Base-by-base conservation (phyloP, 2,329 filamentous ascomycete genomes). In the Colletotrichum cuscutae region DNA sequence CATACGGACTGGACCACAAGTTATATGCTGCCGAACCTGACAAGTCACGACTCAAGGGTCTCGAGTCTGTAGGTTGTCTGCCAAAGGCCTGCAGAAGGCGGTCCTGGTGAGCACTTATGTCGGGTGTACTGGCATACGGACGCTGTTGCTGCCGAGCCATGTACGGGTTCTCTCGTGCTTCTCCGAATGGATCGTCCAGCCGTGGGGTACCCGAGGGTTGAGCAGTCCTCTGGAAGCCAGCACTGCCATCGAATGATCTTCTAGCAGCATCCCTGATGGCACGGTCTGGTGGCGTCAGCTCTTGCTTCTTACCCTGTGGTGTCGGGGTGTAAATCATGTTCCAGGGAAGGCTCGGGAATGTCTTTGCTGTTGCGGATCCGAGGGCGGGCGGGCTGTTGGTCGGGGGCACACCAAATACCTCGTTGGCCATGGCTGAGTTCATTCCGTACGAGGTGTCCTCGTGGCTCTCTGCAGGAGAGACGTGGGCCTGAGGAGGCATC, bases 401-500 rank as follows among this genome's bases (percentile, higher is more conserved):
- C 15, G 78, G 80, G 54, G 84, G 76, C 54, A 83, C 80, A 32
- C 82, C 86, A 74, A 89, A 88, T 2, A 88, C 75, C 22, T 88
- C 87, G 60, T 88, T 85, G 30, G 88, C 86, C 8, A 86, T 88
- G 3, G 82, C 78, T 11, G 85, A 86, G 76, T 87, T 84, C 87
- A 90, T 89, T 19, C 87, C 89, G 73, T 89, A 90, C 2, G 86
- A 89, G 3, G 86, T 82, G 52, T 88, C 86, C 7, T 78, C 79
- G 2, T 80, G 78, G 4, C 79, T 79, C 22, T 80, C 78, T 26
- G 73, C 72, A 1, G 80, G 78, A 56, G 81, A 79, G 57, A 79
- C 75, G 22, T 81, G 79, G 8, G 84, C 82, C 72, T 87, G 82
- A 30, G 86, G 83, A 62, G 84, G 86, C 61, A 82, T 82, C 28